Conservation (phyloP, 768 basidiomycete species). For the Podaxis sp. region DNA sequence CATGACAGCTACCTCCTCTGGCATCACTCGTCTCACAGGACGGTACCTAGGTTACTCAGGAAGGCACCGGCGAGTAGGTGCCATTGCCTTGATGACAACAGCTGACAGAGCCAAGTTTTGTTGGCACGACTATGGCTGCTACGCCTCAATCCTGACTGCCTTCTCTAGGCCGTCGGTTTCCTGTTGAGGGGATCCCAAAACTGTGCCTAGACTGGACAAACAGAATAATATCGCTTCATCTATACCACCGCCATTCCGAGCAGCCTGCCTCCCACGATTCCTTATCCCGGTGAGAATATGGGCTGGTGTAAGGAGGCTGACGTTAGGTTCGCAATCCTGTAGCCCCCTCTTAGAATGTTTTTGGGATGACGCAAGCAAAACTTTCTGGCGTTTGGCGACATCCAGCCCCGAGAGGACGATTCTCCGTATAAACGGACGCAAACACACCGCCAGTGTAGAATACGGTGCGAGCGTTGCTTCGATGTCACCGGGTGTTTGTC, state of each 20-base stretch:
- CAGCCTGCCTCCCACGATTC: not conserved
- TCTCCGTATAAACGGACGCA: slow-evolving; percentile 32
- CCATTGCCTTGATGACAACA: not conserved
- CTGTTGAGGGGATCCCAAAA: slow-evolving; percentile 3
- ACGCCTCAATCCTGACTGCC: slow-evolving; percentile 1
- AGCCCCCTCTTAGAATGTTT: slow-evolving; percentile 19
- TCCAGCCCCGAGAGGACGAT: slow-evolving; percentile 39
- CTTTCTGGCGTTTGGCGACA: slow-evolving; percentile 33
- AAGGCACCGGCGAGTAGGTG: not conserved
- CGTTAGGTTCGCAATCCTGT: slow-evolving; percentile 17
- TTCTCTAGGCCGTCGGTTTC: not conserved
- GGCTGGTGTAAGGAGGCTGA: slow-evolving; percentile 38
- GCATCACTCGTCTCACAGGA: slow-evolving; percentile 3
- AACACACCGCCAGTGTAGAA: slow-evolving; percentile 38
- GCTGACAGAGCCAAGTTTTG: slow-evolving; percentile 8
- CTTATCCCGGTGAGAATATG: slow-evolving; percentile 44
- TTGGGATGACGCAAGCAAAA: slow-evolving; percentile 9
- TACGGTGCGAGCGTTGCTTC: slow-evolving; percentile 37
- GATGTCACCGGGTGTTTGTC: slow-evolving; percentile 26
- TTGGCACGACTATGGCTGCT: slow-evolving; percentile 18
- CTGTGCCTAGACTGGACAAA: slow-evolving; percentile 31
- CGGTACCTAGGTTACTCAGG: not conserved
- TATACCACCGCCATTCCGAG: slow-evolving; percentile 1
- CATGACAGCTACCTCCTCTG: slow-evolving; percentile 24
- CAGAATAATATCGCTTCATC: slow-evolving; percentile 27